Conservation (phyloP, 1,284 basidiomycete species). For the Ustilago xerochloae region DNA sequence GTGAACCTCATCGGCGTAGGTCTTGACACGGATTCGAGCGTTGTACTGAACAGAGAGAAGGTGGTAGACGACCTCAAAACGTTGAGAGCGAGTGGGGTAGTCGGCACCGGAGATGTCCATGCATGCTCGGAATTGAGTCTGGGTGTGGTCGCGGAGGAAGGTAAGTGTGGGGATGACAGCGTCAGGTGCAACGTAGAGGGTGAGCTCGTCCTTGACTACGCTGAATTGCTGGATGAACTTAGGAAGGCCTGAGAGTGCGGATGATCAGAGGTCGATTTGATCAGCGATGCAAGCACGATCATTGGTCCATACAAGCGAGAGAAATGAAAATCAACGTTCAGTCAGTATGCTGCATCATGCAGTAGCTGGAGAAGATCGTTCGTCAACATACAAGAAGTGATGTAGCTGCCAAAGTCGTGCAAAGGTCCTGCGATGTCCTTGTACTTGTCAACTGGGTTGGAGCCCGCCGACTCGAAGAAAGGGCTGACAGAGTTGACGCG, state of each 20-base stretch:
- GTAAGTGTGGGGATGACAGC: slow-evolving; percentile 86
- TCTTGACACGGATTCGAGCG: slow-evolving; percentile 92
- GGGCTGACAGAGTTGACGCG: slow-evolving; percentile 62
- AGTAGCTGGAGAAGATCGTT: not conserved
- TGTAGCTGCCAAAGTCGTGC: slow-evolving; percentile 67
- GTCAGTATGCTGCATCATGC: not conserved
- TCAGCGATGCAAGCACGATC: not conserved
- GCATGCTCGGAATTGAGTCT: slow-evolving; percentile 91
- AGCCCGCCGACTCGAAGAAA: slow-evolving; percentile 57
- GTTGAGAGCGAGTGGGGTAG: slow-evolving; percentile 89
- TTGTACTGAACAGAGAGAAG: slow-evolving; percentile 81
- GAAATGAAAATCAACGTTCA: too few species aligned
- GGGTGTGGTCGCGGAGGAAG: slow-evolving; percentile 95
- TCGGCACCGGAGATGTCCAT: slow-evolving; percentile 97
- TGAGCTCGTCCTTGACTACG: slow-evolving; percentile 90
- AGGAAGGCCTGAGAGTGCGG: slow-evolving; percentile 55
- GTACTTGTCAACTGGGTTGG: slow-evolving; percentile 62
- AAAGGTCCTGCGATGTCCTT: slow-evolving; percentile 47
- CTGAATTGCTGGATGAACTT: slow-evolving; percentile 67
- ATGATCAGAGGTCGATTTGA: not conserved
- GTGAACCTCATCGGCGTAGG: slow-evolving; percentile 95
- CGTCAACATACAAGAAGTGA: slow-evolving; percentile 59
- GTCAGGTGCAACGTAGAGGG: slow-evolving; percentile 85
- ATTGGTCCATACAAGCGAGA: too few species aligned
- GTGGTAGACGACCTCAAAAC: slow-evolving; percentile 98